These are phyloP conservation scores for Populus davidiana DNA, from an alignment of 345 rosid genomes.

Conservation along the genomic window DNA sequence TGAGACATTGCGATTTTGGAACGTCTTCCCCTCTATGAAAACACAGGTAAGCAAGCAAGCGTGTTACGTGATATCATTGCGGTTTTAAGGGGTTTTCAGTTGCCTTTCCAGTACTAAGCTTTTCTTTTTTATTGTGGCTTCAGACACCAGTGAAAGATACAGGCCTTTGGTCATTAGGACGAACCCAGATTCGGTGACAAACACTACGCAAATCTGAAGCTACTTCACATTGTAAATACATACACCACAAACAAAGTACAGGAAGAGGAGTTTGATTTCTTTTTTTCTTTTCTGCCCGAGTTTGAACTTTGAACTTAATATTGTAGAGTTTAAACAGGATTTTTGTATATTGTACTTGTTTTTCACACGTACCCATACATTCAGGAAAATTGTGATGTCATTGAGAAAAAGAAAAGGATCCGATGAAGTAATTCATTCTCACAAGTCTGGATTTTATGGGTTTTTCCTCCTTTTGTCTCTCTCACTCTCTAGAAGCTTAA, in stretches of 20 bases:
- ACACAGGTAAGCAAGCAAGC: slow-evolving; percentile 46
- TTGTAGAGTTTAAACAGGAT: neutral
- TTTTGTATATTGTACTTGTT: neutral
- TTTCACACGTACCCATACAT: neutral
- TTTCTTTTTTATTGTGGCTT: slow-evolving; percentile 5
- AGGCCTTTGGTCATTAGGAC: slow-evolving; percentile 90
- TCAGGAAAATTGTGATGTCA: neutral
- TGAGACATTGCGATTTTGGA: slow-evolving; percentile 92
- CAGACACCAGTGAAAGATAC: slow-evolving; percentile 91
- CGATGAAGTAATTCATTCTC: neutral
- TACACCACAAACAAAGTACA: neutral
- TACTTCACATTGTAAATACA: neutral
- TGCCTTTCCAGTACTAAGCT: neutral
- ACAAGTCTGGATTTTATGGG: neutral
- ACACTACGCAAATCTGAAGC: neutral
- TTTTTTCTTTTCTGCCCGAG: neutral
- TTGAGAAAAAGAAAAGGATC: neutral
- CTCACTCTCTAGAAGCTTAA: slow-evolving; percentile 80
- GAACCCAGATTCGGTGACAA: slow-evolving; percentile 71
- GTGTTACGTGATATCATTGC: too few species aligned
- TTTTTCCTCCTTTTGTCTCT: neutral
- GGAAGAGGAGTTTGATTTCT: neutral
- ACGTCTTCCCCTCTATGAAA: slow-evolving; percentile 81
- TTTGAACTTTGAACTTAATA: neutral
- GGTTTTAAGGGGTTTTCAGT: too few species aligned